Percentiles rank a stretch among this genome's conserved stretches.
These are phyloP conservation scores for Ilyonectria mors-panacis DNA, from an alignment of 2,329 filamentous ascomycete genomes.

Conservation along the genomic window DNA sequence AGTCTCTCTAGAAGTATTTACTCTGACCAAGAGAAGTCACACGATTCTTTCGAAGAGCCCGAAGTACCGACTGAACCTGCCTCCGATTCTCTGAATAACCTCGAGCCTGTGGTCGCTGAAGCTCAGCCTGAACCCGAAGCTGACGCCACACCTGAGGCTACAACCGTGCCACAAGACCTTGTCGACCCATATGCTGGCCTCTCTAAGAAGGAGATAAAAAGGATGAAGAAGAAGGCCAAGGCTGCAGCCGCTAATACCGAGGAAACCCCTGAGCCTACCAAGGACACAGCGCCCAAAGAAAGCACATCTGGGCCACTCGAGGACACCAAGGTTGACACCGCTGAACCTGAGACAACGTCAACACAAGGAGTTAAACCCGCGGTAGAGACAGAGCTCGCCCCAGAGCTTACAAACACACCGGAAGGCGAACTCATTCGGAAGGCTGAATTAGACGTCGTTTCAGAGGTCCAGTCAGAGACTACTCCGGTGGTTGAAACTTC, in stretches of 20 bases:
- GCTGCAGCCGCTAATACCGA: not conserved
- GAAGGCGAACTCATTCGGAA: not conserved
- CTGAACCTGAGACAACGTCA: not conserved
- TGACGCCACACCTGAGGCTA: not conserved
- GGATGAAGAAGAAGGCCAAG: slow-evolving; percentile 30
- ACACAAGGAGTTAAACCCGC: not conserved
- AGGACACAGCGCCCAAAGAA: not conserved
- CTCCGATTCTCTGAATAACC: not conserved
- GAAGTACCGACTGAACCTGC: not conserved
- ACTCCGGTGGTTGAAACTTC: not conserved
- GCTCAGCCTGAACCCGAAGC: slow-evolving; percentile 8
- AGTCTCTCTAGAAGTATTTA: not conserved
- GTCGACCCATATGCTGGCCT: slow-evolving; percentile 14
- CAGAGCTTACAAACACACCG: not conserved
- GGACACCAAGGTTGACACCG: not conserved
- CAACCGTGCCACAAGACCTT: not conserved
- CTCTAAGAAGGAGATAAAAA: slow-evolving; percentile 43
- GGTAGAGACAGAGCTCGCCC: not conserved
- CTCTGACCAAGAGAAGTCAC: not conserved
- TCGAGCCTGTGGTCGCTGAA: not conserved
- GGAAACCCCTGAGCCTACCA: not conserved
- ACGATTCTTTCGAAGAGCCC: not conserved
- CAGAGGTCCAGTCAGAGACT: not conserved
- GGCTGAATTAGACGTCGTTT: not conserved
- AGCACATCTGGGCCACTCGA: not conserved